These are phyloP conservation scores for Flaveria sonorensis DNA, from an alignment of 129 eudicot species.

Conservation along the genomic window DNA sequence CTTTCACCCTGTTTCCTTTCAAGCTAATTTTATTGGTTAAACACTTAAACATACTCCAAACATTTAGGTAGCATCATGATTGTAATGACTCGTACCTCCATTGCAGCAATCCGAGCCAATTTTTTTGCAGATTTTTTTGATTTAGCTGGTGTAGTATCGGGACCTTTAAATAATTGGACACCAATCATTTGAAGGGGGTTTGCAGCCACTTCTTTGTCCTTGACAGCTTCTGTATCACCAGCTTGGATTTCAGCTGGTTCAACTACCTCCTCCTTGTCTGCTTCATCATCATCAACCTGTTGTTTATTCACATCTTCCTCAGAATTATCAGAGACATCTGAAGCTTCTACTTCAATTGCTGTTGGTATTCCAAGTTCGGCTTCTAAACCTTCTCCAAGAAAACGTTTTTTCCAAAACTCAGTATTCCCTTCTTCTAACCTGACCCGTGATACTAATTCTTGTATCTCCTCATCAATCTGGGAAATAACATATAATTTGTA, in stretches of 20 bases:
- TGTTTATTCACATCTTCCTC: constrained; percentile 57
- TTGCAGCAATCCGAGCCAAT: constrained; percentile 48
- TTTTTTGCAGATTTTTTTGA: constrained; percentile 67
- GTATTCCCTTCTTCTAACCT: constrained; percentile 88
- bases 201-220: constrained; percentile 76
- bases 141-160: constrained; percentile 50
- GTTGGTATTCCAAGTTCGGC: constrained; percentile 47
- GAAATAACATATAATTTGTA: constrained; percentile 4
- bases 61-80: constrained; percentile 2
- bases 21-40: not conserved
- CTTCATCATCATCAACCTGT: constrained; percentile 71
- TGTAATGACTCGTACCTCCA: constrained; percentile 55
- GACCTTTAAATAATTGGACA: constrained; percentile 77
- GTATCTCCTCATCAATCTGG: constrained; percentile 88
- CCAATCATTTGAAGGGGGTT: constrained; percentile 97
- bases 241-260: constrained; percentile 71
- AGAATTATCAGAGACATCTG: constrained; percentile 54
- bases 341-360: constrained; percentile 50
- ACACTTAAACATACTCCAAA: not conserved
- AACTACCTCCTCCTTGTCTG: constrained; percentile 67
- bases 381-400: constrained; percentile 79
- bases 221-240: constrained; percentile 59
- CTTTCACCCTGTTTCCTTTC: not conserved
- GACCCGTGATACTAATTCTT: constrained; percentile 76
- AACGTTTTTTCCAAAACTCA: constrained; percentile 88